Conservation (phyloP, 1,284 basidiomycete species). For the Cutaneotrichosporon arboriforme region DNA sequence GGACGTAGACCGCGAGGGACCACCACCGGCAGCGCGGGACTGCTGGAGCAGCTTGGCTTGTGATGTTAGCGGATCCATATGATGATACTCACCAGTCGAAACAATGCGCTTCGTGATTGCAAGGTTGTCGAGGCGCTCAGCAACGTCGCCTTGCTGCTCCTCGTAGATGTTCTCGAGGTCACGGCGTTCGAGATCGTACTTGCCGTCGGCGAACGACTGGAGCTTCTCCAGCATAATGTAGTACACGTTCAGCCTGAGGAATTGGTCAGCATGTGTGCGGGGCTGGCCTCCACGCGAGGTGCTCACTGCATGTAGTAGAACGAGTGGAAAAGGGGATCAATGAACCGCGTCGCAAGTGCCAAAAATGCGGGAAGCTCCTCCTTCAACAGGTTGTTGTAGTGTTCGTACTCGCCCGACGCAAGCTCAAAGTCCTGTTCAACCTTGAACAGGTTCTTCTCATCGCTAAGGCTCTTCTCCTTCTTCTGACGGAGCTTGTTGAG, state of each 20-base stretch:
- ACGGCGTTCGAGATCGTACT: conserved; percentile 66
- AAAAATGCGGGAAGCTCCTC: conserved; percentile 89
- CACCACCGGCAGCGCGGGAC: conserved; percentile 2
- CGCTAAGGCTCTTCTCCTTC: conserved; percentile 87
- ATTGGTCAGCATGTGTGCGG: conserved; percentile 1
- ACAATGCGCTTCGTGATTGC: conserved; percentile 72
- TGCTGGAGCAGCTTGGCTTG: conserved; percentile 29
- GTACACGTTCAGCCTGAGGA: conserved; percentile 75
- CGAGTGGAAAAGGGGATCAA: conserved; percentile 93
- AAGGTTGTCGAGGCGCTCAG: conserved; percentile 67
- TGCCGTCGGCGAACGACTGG: conserved; percentile 76
- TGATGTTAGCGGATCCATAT: neutral
- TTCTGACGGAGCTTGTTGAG: conserved; percentile 93
- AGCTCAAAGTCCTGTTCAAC: conserved; percentile 97
- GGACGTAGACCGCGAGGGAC: conserved; percentile 42
- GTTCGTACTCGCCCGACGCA: conserved; percentile 92
- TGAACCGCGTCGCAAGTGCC: conserved; percentile 76
- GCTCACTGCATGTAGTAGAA: conserved; percentile 99
- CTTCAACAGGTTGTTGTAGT: conserved; percentile 89
- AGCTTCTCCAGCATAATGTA: conserved; percentile 91
- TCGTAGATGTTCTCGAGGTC: conserved; percentile 77
- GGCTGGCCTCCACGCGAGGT: conserved; percentile 19
- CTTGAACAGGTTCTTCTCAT: conserved; percentile 94
- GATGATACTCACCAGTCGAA: conserved; percentile 63
- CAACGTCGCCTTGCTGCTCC: conserved; percentile 70